A percentile compares a stretch with the other conserved stretches of the same genome.
Conservation (phyloP, 805 yeast genomes). For the Candida tallmaniae region DNA sequence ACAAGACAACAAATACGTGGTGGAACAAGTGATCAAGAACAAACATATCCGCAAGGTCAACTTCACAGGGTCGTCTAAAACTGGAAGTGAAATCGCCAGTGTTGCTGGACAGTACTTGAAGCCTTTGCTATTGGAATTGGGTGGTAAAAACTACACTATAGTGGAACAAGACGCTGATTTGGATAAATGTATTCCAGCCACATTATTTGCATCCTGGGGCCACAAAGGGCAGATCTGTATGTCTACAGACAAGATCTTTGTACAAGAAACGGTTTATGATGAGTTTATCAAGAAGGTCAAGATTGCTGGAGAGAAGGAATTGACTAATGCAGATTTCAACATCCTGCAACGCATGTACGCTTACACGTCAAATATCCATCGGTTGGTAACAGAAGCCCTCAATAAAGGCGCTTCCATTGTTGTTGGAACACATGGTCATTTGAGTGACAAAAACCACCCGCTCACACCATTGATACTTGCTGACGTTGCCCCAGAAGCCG, state of each 20-base stretch:
- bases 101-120: conserved; percentile 34
- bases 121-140: conserved; percentile 41
- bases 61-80: conserved; percentile 44
- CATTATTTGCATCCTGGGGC: conserved; percentile 33
- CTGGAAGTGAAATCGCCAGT: conserved; percentile 33
- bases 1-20: conserved; percentile 15
- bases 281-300: conserved; percentile 18
- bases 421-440: conserved; percentile 13
- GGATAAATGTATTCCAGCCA: conserved; percentile 21
- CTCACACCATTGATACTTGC: conserved; percentile 28
- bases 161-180: conserved; percentile 32
- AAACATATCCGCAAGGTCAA: conserved; percentile 31
- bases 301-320: conserved; percentile 12
- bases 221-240: conserved; percentile 48
- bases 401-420: conserved; percentile 32
- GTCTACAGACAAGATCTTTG: conserved; percentile 37
- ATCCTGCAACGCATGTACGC: conserved; percentile 26
- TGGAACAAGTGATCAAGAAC: conserved; percentile 19
- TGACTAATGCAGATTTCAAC: conserved; percentile 15
- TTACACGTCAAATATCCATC: conserved; percentile 18
- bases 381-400: conserved; percentile 33
- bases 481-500: conserved; percentile 26
- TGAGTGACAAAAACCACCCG: not conserved
- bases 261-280: conserved; percentile 32
- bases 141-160: conserved; percentile 40